Conservation (phyloP, 2,329 filamentous ascomycete genomes). For the Pseudogymnoascus sp. region DNA sequence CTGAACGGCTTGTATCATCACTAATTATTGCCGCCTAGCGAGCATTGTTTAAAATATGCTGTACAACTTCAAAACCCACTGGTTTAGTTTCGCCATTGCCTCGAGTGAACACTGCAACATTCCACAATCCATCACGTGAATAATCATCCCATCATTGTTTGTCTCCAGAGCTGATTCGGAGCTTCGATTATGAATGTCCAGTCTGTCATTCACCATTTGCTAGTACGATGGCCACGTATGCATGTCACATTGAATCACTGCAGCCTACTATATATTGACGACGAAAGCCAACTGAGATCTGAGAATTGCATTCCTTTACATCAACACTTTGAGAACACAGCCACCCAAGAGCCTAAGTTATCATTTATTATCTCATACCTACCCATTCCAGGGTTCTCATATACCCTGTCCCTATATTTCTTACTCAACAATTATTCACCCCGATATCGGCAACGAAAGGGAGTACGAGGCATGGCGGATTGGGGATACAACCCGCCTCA, state of each 20-base stretch:
- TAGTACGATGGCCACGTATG: conserved; percentile 7
- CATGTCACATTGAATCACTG: conserved; percentile 7
- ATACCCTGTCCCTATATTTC: background rate
- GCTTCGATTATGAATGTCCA: background rate
- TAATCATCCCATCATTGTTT: conserved; percentile 5
- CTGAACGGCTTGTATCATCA: background rate
- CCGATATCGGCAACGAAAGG: background rate
- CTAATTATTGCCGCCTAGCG: conserved; percentile 9
- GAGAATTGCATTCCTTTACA: background rate
- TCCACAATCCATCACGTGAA: background rate
- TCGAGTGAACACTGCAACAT: background rate
- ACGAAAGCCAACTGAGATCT: background rate
- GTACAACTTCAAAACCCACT: conserved; percentile 6
- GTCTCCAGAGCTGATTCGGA: background rate
- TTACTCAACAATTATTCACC: background rate
- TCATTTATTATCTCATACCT: background rate
- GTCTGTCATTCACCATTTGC: conserved; percentile 8
- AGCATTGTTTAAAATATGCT: conserved; percentile 4
- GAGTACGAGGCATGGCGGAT: conserved; percentile 14
- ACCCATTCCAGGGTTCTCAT: background rate
- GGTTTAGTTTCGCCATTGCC: background rate
- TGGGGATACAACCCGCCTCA: conserved; percentile 25
- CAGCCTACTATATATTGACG: conserved; percentile 3
- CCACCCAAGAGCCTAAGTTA: background rate
- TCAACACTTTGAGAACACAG: background rate